phyloP scores from a whole-genome alignment of 139 green algal species.

The Gonium pectorale region DNA sequence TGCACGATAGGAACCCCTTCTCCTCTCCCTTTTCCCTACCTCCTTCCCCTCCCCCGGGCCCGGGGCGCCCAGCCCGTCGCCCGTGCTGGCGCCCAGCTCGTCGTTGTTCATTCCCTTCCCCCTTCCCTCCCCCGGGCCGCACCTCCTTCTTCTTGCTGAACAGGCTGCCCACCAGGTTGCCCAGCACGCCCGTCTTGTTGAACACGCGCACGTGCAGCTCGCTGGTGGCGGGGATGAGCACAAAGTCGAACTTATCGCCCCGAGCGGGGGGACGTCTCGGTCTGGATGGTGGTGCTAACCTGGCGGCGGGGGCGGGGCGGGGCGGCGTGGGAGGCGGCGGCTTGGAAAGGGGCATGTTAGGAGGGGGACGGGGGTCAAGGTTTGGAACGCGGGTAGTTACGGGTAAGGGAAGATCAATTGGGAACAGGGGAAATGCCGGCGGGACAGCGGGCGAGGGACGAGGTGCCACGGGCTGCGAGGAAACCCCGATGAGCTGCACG shows the following conservation, averaged over 20 bases:
- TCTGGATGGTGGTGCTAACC: slow-evolving; percentile 57
- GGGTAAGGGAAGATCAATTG: background rate
- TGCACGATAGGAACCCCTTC: too few relatives aligned
- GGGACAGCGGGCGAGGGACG: background rate
- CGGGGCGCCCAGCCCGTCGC: too few relatives aligned
- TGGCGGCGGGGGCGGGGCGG: background rate
- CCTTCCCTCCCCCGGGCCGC: background rate
- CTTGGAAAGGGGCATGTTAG: background rate
- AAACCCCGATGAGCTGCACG: too few relatives aligned
- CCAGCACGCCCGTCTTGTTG: slow-evolving; percentile 31
- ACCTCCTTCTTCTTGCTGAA: slow-evolving; percentile 26
- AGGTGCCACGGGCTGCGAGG: too few relatives aligned
- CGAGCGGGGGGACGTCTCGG: slow-evolving; percentile 76
- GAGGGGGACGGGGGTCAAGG: background rate
- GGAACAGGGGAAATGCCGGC: background rate
- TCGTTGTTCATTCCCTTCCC: background rate
- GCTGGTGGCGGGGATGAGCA: slow-evolving; percentile 67
- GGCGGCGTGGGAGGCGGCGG: slow-evolving; percentile 13
- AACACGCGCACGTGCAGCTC: slow-evolving; percentile 42
- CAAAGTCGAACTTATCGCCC: slow-evolving; percentile 82
- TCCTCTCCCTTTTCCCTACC: too few relatives aligned
- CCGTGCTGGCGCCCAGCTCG: too few relatives aligned
- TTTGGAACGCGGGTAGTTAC: background rate
- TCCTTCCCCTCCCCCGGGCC: too few relatives aligned
- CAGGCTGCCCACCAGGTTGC: slow-evolving; percentile 14